Base-by-base conservation (phyloP, 1,284 basidiomycete genomes). In the Austropuccinia psidii region DNA sequence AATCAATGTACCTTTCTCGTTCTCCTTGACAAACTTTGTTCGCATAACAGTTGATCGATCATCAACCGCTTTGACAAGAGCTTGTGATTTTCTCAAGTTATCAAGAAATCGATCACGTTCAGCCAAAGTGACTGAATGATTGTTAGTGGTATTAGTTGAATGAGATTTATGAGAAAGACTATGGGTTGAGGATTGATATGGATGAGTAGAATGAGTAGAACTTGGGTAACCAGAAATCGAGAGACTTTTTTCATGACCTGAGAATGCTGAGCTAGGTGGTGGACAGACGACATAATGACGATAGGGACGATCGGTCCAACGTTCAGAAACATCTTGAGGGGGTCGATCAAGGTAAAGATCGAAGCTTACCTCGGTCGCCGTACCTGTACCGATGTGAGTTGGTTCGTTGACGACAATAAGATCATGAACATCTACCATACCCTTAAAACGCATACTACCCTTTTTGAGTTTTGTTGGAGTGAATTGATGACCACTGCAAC, bases 71-170 rank as follows among this genome's bases (percentile, higher is more conserved):
- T 73, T 73, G 27, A 73, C 88, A 54, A 85, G 85, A 4, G 91
- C 90, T 79, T 95, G 92, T 24, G 87, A 88, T 35, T 85, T 84
- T 90, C 93, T 94, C 8, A 93, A 80, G 78, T 90, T 91, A 75
- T 91, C 87, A 68, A 97, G 80, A 79, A 95, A 93, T n/a, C 89
- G 86, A 64, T 85, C 94, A 78, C 89, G 89, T 4, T 79, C 80
- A 72, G 86, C 84, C 61, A 86, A 84, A 0, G 83, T 81, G 19
- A 89, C 87, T 78, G 91, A 88, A 33, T 88, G 79, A 74, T 86
- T 86, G 43, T 85, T 79, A 0, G 87, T 83, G 33, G 85, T 81
- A 11, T 90, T 89, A 2, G 91, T 90, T 69, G 86, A 84, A 3
- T 87, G 85, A 66, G 89, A 84, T 1, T 87, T 85, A 29, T 93